Evolutionary conservation across 2,329 filamentous ascomycete genomes (phyloP), one percentile per base, ranked within the genome.

Genomic region (Aspergillus candidus): DNA sequence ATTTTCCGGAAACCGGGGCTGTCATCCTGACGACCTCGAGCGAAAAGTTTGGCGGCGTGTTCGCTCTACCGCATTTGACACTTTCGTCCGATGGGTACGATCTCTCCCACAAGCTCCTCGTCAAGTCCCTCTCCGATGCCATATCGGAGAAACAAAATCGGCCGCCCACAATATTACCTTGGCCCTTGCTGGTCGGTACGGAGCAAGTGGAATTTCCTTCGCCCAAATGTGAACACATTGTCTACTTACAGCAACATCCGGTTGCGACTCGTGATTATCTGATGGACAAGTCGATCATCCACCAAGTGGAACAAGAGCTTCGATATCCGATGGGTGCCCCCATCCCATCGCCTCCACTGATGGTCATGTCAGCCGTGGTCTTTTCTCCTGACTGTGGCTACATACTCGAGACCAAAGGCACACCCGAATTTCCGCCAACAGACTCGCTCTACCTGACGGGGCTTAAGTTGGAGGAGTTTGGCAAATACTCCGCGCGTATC

Each of bases 41-140:
- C 65, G 86, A 95, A 60, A 96, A 94, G 71, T 93, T 93, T 59
- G 81, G 84, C n/a, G 90, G 93, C 35, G 83, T 97, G 44, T 94
- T 94, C 63, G 86, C 83, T 2, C 71, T 97, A 37, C 90, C 93
- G 18, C 89, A 97, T 65, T 76, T 98, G 40, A 75, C 86, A 1
- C 77, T 87, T 12, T 78, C 75, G 5, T 59, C 70, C 15, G 68
- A 72, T 44, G 69, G 72, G 2, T 83, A 79, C 54, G 65, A 58
- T 74, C 77, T 48, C 74, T 80, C 69, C 64, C 83, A 70, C 58
- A 71, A 72, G 40, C 70, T 94, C 12, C 72, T 97, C 31, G 86
- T 91, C 56, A 73, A 77, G 51, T 90, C 86, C 0, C 71, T 96
- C 11, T 76, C 80, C 14, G 73, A 79, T 41, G 77, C 80, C 0